Evolutionary conservation across 306 rosid species (phyloP).

Genomic region (Castanea crenata): DNA sequence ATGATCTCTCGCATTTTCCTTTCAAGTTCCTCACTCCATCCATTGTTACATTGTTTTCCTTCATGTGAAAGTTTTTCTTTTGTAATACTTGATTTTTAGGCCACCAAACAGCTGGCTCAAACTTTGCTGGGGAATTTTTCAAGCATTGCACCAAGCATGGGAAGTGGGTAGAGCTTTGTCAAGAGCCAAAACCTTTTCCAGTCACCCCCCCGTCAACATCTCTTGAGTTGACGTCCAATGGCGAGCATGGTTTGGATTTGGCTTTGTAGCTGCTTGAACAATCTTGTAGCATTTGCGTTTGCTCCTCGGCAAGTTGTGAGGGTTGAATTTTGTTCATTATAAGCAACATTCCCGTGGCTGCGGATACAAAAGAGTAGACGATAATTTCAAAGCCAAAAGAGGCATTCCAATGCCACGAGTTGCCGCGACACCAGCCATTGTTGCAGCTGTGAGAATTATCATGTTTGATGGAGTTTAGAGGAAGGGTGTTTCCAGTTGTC

Average conservation of each 20-base stretch:
- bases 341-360: constrained; percentile 60
- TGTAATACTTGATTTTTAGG: constrained; percentile 28
- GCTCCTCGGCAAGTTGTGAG: constrained; percentile 82
- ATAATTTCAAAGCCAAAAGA: constrained; percentile 46
- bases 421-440: constrained; percentile 52
- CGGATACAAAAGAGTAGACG: constrained; percentile 56
- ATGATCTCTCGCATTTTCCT: constrained; percentile 52
- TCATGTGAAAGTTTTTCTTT: not conserved
- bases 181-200: constrained; percentile 57
- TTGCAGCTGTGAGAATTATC: constrained; percentile 72
- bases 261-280: constrained; percentile 47
- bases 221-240: constrained; percentile 22
- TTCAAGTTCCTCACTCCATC: constrained; percentile 63
- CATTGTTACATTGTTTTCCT: constrained; percentile 25
- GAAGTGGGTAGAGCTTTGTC: constrained; percentile 87
- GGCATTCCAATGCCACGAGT: constrained; percentile 20
- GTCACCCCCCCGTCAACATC: constrained; percentile 44
- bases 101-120: constrained; percentile 83
- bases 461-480: constrained; percentile 71
- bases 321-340: constrained; percentile 77
- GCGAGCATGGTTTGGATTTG: constrained; percentile 42
- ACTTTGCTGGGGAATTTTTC: constrained; percentile 67
- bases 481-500: constrained; percentile 68
- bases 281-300: constrained; percentile 63
- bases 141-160: constrained; percentile 68